Evolutionary conservation across 768 basidiomycete species (phyloP).

Genomic region (Steccherinum ochraceum): DNA sequence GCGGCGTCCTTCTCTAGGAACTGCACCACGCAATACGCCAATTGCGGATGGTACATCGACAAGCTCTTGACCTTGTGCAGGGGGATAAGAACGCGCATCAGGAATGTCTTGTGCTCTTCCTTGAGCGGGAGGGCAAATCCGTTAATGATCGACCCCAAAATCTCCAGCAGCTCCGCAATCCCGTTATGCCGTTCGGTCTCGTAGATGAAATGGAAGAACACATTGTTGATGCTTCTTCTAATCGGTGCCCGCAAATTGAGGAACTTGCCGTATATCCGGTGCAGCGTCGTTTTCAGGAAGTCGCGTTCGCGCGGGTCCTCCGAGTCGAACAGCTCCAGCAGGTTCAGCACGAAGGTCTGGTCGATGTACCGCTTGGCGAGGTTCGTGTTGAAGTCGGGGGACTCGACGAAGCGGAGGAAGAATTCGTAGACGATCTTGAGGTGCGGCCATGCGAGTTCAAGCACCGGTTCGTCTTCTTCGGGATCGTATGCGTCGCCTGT

Average conservation of each 20-base stretch:
- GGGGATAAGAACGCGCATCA: slow-evolving; percentile 89
- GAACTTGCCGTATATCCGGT: slow-evolving; percentile 99
- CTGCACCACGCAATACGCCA: slow-evolving; percentile 98
- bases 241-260: slow-evolving; percentile 98
- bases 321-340: slow-evolving; percentile 96
- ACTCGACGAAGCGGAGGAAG: slow-evolving; percentile 98
- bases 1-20: slow-evolving; percentile 94
- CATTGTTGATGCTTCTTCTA: slow-evolving; percentile 97
- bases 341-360: slow-evolving; percentile 89
- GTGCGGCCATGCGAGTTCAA: slow-evolving; percentile 99
- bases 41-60: slow-evolving; percentile 98
- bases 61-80: slow-evolving; percentile 97
- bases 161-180: slow-evolving; percentile 96
- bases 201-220: slow-evolving; percentile 98
- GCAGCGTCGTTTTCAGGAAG: slow-evolving; percentile 97
- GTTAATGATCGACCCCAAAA: slow-evolving; percentile 98
- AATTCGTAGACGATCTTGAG: slow-evolving; percentile 99
- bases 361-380: slow-evolving; percentile 97
- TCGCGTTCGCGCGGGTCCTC: slow-evolving; percentile 99
- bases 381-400: slow-evolving; percentile 97
- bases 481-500: slow-evolving; percentile 98
- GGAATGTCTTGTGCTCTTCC: slow-evolving; percentile 98
- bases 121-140: slow-evolving; percentile 97
- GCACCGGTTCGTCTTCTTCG: slow-evolving; percentile 97
- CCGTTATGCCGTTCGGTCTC: slow-evolving; percentile 99